phyloP scores from a whole-genome alignment of 192 early-diverging fungal species.

The Backusella sp. region DNA sequence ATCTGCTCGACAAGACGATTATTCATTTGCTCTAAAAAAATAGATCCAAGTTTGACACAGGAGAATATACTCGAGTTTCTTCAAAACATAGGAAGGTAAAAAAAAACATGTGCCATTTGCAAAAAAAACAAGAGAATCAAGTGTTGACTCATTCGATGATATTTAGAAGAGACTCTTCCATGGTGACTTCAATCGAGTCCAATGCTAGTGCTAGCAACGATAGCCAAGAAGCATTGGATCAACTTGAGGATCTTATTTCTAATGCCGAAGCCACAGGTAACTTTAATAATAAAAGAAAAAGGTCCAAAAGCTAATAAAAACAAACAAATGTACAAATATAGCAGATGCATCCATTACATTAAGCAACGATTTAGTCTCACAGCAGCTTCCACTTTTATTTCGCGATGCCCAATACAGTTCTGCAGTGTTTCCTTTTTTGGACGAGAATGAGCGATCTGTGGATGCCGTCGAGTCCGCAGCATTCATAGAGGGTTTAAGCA shows the following conservation, averaged over 20 bases:
- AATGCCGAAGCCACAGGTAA: background rate
- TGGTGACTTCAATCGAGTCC: background rate
- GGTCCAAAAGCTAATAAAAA: constrained; percentile 1
- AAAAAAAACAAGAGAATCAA: background rate
- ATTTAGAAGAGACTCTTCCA: background rate
- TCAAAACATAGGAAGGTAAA: constrained; percentile 35
- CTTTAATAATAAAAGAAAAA: background rate
- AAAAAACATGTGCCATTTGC: background rate
- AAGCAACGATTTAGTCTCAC: constrained; percentile 1
- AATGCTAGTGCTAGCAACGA: background rate
- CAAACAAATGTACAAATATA: background rate
- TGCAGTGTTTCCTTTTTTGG: constrained; percentile 28
- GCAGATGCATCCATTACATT: background rate
- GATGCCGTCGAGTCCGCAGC: constrained; percentile 9
- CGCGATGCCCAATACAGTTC: background rate
- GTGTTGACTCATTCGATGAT: background rate
- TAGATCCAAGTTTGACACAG: constrained; percentile 22
- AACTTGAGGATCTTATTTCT: background rate
- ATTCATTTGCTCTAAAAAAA: background rate
- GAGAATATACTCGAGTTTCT: constrained; percentile 40
- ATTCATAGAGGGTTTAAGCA: constrained; percentile 25
- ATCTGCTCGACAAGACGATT: background rate
- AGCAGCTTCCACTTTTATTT: constrained; percentile 7
- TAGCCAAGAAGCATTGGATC: constrained; percentile 1
- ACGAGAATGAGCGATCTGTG: background rate